Conservation (phyloP, 2,329 filamentous ascomycete species). For the Pestalotiopsis sp. region DNA sequence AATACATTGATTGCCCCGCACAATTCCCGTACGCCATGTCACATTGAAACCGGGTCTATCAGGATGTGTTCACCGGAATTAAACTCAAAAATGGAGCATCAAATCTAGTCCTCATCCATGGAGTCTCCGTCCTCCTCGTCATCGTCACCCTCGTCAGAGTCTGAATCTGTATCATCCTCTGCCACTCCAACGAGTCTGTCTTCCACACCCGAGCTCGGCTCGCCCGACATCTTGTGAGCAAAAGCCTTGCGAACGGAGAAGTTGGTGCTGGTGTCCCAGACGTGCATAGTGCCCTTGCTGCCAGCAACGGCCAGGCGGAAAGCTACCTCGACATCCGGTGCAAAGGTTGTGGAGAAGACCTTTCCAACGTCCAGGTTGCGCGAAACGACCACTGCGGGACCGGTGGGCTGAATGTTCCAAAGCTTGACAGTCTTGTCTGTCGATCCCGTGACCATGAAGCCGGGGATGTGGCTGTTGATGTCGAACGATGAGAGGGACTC, state of each 20-base stretch:
- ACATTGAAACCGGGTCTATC: slow-evolving; percentile 1
- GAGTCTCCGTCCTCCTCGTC: slow-evolving; percentile 44
- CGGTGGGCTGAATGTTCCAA: slow-evolving; percentile 83
- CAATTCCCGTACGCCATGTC: not conserved
- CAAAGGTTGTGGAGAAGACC: slow-evolving; percentile 89
- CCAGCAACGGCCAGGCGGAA: slow-evolving; percentile 93
- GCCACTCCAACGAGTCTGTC: slow-evolving; percentile 79
- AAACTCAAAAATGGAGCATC: slow-evolving; percentile 5
- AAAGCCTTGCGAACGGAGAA: slow-evolving; percentile 82
- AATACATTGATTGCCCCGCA: not conserved
- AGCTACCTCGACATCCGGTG: slow-evolving; percentile 84
- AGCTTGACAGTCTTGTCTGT: slow-evolving; percentile 95
- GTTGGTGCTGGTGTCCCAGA: slow-evolving; percentile 98
- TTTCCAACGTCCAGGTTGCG: slow-evolving; percentile 93
- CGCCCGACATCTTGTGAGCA: slow-evolving; percentile 64
- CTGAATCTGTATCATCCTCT: slow-evolving; percentile 61
- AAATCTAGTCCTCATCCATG: slow-evolving; percentile 57
- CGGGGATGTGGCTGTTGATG: slow-evolving; percentile 85
- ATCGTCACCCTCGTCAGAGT: slow-evolving; percentile 46
- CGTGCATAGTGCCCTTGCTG: slow-evolving; percentile 87
- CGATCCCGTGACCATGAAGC: slow-evolving; percentile 90
- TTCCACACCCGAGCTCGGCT: slow-evolving; percentile 62
- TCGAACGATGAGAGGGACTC: slow-evolving; percentile 90
- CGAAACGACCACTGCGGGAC: slow-evolving; percentile 87
- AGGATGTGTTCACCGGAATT: not conserved